Conservation (phyloP, 2,329 filamentous ascomycete genomes). For the Pseudogymnoascus sp. region DNA sequence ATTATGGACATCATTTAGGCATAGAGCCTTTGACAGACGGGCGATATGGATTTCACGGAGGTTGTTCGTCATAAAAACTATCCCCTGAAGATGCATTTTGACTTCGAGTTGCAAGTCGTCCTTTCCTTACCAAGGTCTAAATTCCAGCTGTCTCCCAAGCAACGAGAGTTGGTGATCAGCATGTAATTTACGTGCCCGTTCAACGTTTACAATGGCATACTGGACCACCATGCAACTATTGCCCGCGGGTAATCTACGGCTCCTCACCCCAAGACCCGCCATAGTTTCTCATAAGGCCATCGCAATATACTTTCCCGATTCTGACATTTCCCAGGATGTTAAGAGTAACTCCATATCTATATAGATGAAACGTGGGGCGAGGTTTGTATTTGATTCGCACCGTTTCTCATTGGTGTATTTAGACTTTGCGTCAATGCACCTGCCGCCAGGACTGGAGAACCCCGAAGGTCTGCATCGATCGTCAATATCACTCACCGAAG, state of each 20-base stretch:
- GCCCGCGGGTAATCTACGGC: neutral
- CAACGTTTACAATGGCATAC: neutral
- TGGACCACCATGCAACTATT: neutral
- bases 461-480: neutral
- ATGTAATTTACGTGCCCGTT: neutral
- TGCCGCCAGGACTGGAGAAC: neutral
- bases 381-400: neutral
- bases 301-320: neutral
- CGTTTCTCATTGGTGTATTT: neutral
- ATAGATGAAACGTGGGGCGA: neutral
- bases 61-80: neutral
- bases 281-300: neutral
- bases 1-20: neutral
- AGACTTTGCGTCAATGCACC: constrained; percentile 1
- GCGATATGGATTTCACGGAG: neutral
- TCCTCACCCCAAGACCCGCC: neutral
- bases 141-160: neutral
- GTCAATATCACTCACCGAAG: neutral
- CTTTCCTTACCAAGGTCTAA: neutral
- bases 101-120: neutral
- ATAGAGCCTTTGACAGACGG: neutral
- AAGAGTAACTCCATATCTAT: neutral
- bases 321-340: neutral
- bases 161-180: neutral
- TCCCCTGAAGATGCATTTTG: neutral